Evolutionary conservation across 768 basidiomycete species (phyloP), one percentile per base, ranked within the genome.

Genomic region (Crassisporium funariophilum): DNA sequence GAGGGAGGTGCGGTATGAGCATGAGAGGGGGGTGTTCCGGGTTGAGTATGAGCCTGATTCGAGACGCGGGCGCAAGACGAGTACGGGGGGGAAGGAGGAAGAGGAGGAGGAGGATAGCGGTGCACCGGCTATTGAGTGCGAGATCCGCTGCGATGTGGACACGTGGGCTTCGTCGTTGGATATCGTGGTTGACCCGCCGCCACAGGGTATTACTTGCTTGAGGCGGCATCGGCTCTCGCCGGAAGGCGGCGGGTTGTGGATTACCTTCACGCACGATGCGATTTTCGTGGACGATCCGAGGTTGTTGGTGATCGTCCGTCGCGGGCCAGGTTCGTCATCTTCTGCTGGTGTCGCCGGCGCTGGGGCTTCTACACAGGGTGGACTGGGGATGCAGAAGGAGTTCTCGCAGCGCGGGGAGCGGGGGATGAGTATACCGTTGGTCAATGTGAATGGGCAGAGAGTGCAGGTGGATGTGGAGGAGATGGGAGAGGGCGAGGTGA

Each of bases 161-260:
- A 86, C 85, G 0, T 98, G 93, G 94, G 83, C 82, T 2, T 68
- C 76, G 0, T 86, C 86, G 2, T 64, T 95, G 44, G 92, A 97
- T 56, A 83, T 97, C 39, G 86, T 95, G 20, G 80, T 97, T 38
- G 95, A 98, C 64, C 97, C 95, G 2, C 91, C 94, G 3, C 95
- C 94, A 10, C 84, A 86, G 49, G 74, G 79, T 4, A 83, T 95
- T 27, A 81, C 87, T 1, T 91, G 87, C 50, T 75, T 99, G 7
- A 82, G 88, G 6, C 80, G 97, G 22, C 95, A 98, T 67, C 81
- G 87, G 5, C 74, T 98, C 4, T 92, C 92, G 1, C 71, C 77
- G 3, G 84, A 87, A 24, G 95, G 95, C 2, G 95, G 95, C 12
- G 97, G 97, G 0, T 67, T 97, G 15, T 99, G 97, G 97, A 66